Base-by-base conservation (phyloP, 1,139 yeast species). In the Taiozyma sp. region DNA sequence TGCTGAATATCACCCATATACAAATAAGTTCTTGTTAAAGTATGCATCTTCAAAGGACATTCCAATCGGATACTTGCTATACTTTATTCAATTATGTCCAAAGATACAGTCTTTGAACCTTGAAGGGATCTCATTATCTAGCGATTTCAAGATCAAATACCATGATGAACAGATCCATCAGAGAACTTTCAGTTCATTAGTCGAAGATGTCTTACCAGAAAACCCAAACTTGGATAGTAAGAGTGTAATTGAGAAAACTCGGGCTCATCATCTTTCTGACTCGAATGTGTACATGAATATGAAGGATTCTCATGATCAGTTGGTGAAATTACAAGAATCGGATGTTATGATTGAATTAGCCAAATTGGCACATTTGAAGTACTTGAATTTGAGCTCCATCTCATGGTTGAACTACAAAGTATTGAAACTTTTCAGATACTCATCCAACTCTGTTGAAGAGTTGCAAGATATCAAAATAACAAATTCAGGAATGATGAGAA, bases 41-140 rank as follows among this genome's bases (percentile, higher is more conserved):
- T 84, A 83, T 62, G 75, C 87, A 3, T 71, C 76, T 24, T 75
- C 83, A 19, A 80, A 75, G 58, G 95, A 87, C 65, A 61, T 87
- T 6, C 95, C 95, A 1, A 70, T 83, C 46, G 95, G 93, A 0
- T 79, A 81, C 59, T 61, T 86, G 8, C 64, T 86, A 32, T 90
- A 84, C 64, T 62, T 86, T 45, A 63, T 87, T 42, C 75, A 75
- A 42, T 67, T 78, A 40, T 86, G 95, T 61, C 81, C 81, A 8
- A 82, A 84, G 57, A 60, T 86, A 43, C 67, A 63, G 10, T 62
- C 68, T 9, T 59, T 86, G 24, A 73, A 84, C 57, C 64, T 87
- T 23, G 81, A 80, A n/a, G 76, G 76, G 48, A 58, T 86, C 23
- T 74, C 81, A 1, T 65, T 85, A 19, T 81, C 84, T 16, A 68